Evolutionary conservation across 129 eudicot genomes (phyloP).

Genomic region (Dittrichia graveolens): DNA sequence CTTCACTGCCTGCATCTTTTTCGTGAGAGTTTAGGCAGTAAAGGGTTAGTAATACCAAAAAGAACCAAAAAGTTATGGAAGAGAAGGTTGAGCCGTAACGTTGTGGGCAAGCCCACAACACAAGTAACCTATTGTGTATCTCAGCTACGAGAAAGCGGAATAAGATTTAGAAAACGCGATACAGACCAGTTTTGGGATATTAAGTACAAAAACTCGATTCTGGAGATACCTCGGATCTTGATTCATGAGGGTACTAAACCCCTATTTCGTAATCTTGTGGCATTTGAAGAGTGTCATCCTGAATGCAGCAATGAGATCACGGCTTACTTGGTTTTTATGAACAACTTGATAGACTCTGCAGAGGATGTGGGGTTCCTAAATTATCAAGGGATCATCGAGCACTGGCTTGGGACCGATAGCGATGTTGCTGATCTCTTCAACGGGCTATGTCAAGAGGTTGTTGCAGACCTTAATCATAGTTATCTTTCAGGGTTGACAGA

Average conservation of each 20-base stretch:
- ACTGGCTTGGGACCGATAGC: slow-evolving; percentile 71
- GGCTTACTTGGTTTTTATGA: slow-evolving; percentile 67
- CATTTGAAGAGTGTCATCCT: slow-evolving; percentile 61
- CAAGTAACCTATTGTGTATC: slow-evolving; percentile 60
- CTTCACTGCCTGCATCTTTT: slow-evolving; percentile 60
- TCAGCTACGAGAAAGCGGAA: slow-evolving; percentile 51
- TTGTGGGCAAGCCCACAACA: slow-evolving; percentile 56
- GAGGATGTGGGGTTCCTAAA: slow-evolving; percentile 59
- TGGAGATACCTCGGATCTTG: slow-evolving; percentile 53
- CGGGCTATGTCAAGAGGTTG: slow-evolving; percentile 74
- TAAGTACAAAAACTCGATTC: slow-evolving; percentile 54
- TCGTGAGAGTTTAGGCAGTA: slow-evolving; percentile 45
- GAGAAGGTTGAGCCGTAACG: slow-evolving; percentile 45
- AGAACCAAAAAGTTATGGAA: slow-evolving; percentile 35
- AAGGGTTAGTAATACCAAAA: slow-evolving; percentile 38
- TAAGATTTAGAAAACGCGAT: slow-evolving; percentile 50
- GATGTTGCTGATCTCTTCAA: slow-evolving; percentile 78
- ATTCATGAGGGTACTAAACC: slow-evolving; percentile 67
- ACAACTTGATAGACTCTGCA: slow-evolving; percentile 57
- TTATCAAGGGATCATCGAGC: slow-evolving; percentile 74
- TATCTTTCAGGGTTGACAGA: slow-evolving; percentile 68
- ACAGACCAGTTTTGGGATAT: slow-evolving; percentile 68
- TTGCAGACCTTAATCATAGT: slow-evolving; percentile 72
- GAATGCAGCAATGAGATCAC: slow-evolving; percentile 68
- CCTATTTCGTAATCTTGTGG: slow-evolving; percentile 61